Evolutionary conservation across 2,329 filamentous ascomycete species (phyloP), one percentile per base, ranked within the genome.

Genomic region (Talaromyces sp.): DNA sequence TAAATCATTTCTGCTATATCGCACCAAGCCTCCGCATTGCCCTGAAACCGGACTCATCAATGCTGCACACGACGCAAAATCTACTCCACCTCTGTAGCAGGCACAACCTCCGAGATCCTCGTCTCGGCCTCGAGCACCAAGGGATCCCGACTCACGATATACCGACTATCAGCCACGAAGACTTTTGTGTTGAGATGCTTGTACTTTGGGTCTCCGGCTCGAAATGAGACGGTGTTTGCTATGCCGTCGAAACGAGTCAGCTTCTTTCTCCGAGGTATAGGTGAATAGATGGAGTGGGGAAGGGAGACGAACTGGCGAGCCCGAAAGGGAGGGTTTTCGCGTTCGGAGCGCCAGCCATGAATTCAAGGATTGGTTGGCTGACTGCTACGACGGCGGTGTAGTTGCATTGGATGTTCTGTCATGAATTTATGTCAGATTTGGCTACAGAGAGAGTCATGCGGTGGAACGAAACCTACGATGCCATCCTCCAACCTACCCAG

Each of bases 71-170:
- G 28, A 40, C 2, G 11, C 37, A 40, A 37, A 37, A 23, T 54
- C 28, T 54, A 56, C 8, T 56, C 35, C 31, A 18, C 33, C n/a
- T 56, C 52, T 3, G 11, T 16, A 56, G n/a, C 21, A 8, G 52
- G 52, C n/a, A 56, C 21, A 25, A 56, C 52, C 33, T 56, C 52
- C n/a, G 52, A 56, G n/a, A 56, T 56, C 9, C 52, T 14, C 33
- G 52, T 14, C 52, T 56, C 52, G n/a, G 33, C 52, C 28, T 21
- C 21, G 2, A 56, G 14, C 8, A n/a, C 31, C 16, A 56, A 56
- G 4, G 52, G 52, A 25, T 56, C 21, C 18, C 14, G 52, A 9
- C 12, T 56, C n/a, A 56, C 52, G 8, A 56, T 37, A 56, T 35
- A 56, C 8, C 18, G 52, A 56, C 52, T 33, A 31, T 50, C 25